phyloP scores from a whole-genome alignment of 2,329 filamentous ascomycete genomes.

The Cladosporium sp. region DNA sequence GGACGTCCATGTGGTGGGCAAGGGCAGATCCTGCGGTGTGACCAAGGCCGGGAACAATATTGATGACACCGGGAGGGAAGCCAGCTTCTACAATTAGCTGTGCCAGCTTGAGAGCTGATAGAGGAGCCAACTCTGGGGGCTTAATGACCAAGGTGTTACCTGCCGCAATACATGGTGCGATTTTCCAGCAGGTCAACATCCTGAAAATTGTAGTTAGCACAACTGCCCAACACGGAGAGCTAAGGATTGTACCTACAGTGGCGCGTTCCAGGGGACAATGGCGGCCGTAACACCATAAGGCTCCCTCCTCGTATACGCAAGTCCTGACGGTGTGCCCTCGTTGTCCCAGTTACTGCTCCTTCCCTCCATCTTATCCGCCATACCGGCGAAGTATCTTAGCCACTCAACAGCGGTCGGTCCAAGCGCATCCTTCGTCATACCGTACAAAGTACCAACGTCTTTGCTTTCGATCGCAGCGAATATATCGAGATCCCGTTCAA shows the following conservation, averaged over 20 bases:
- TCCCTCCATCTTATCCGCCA: no score
- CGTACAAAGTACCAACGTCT: no score
- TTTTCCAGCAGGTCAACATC: slow-evolving; percentile 65
- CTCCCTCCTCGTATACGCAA: slow-evolving; percentile 21
- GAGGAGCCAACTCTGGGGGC: slow-evolving; percentile 58
- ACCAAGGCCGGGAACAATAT: slow-evolving; percentile 34
- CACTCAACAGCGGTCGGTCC: no score
- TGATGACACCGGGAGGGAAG: slow-evolving; percentile 67
- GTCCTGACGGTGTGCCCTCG: no score
- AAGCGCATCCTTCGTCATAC: no score
- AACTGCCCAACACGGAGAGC: no score
- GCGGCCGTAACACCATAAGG: slow-evolving; percentile 51
- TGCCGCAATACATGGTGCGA: slow-evolving; percentile 66
- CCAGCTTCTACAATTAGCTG: slow-evolving; percentile 60
- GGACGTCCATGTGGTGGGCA: slow-evolving; percentile 64
- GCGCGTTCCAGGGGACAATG: slow-evolving; percentile 59
- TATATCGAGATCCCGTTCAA: no score
- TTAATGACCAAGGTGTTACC: slow-evolving; percentile 66
- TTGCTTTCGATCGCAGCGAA: no score
- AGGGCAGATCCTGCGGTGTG: slow-evolving; percentile 26
- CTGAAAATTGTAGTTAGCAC: no score
- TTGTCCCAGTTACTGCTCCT: no score
- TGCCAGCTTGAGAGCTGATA: slow-evolving; percentile 45
- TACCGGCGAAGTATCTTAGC: no score
- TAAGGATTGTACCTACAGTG: slow-evolving; percentile 27